Conservation (phyloP, 192 early-diverging fungal genomes). For the Rhizophagus sp. region DNA sequence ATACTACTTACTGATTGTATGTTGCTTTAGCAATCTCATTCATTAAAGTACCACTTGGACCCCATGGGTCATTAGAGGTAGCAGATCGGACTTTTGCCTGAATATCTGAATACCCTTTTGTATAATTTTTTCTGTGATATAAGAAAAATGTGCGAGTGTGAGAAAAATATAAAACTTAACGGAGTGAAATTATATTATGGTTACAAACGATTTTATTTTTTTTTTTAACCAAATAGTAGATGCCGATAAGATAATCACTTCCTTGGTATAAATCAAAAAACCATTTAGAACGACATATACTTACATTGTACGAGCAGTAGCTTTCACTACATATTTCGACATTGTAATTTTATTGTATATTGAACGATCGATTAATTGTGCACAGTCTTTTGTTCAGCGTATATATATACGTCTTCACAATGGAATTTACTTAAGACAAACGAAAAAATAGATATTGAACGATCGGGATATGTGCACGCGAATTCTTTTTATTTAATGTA, state of each 20-base stretch:
- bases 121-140: constrained; percentile 76
- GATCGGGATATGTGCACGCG: no score
- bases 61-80: constrained; percentile 78
- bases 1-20: constrained; percentile 74
- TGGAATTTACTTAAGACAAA: background rate
- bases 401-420: background rate
- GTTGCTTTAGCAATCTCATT: constrained; percentile 83
- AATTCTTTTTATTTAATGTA: no score
- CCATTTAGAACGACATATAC: background rate
- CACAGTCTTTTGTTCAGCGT: no score
- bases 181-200: background rate
- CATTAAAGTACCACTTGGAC: constrained; percentile 77
- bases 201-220: no score
- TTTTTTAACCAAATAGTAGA: background rate
- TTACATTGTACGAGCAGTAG: background rate
- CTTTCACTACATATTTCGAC: constrained; percentile 1
- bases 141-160: background rate
- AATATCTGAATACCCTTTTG: constrained; percentile 88
- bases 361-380: no score
- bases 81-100: constrained; percentile 89
- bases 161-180: background rate
- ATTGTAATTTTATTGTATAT: background rate
- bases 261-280: background rate
- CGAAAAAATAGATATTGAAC: no score
- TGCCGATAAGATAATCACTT: background rate